These are phyloP conservation scores for Rauvolfia tetraphylla DNA, from an alignment of 257 asterid genomes.

Conservation along the genomic window DNA sequence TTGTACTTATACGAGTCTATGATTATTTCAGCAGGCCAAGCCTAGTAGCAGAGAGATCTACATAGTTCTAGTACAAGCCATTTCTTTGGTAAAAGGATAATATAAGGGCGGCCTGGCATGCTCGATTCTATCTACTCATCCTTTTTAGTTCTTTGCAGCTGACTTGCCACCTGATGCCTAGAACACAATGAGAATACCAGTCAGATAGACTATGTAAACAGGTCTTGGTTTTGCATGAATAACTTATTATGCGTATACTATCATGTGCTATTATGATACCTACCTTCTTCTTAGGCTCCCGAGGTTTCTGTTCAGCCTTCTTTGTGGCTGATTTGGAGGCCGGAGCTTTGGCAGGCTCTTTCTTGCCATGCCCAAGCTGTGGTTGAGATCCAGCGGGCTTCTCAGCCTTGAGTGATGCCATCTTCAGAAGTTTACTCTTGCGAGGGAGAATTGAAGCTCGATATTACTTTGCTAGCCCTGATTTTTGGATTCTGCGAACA, in stretches of 20 bases:
- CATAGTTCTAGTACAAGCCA: not conserved
- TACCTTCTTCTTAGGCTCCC: constrained; percentile 37
- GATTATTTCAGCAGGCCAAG: not conserved
- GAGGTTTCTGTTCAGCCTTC: constrained; percentile 33
- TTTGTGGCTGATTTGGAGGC: constrained; percentile 28
- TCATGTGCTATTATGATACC: not conserved
- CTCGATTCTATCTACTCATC: not conserved
- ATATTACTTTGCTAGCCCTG: not conserved
- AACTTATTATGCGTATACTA: not conserved
- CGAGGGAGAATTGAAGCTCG: not conserved
- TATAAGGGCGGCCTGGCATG: not conserved
- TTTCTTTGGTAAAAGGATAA: not conserved
- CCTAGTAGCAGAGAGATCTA: too few species aligned
- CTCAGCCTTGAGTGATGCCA: constrained; percentile 34
- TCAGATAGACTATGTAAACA: not conserved
- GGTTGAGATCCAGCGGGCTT: constrained; percentile 32
- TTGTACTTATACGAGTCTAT: not conserved
- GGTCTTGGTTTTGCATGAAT: not conserved
- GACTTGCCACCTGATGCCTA: constrained; percentile 17
- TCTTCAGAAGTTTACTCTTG: constrained; percentile 2
- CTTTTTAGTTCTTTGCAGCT: not conserved
- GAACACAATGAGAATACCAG: not conserved
- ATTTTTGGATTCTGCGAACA: not conserved
- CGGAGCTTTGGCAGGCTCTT: constrained; percentile 26
- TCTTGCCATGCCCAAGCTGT: constrained; percentile 19